phyloP scores from a whole-genome alignment of 805 yeast genomes.

The Aciculoconidium aculeatum region DNA sequence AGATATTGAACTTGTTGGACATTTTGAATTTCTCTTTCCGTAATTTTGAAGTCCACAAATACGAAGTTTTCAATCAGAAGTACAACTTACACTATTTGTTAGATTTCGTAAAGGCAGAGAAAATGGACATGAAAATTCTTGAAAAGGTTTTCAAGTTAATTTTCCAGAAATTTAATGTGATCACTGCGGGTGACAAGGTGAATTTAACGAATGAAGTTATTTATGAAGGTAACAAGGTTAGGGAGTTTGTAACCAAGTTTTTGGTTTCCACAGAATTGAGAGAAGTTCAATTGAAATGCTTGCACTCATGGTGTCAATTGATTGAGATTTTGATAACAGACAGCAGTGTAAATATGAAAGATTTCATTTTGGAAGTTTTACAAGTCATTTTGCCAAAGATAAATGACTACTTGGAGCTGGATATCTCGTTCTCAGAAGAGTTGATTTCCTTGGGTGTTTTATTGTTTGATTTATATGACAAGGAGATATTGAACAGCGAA shows the following conservation, averaged over 20 bases:
- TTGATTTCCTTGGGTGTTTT: conserved; percentile 71
- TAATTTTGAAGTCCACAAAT: conserved; percentile 38
- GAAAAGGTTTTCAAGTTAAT: conserved; percentile 16
- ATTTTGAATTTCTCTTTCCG: conserved; percentile 52
- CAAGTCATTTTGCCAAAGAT: conserved; percentile 73
- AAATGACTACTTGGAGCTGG: conserved; percentile 64
- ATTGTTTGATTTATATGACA: conserved; percentile 56
- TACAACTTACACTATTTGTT: conserved; percentile 32
- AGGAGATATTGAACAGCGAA: conserved; percentile 13
- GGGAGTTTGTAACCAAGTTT: conserved; percentile 38
- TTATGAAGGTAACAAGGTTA: conserved; percentile 21
- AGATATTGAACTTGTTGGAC: conserved; percentile 65
- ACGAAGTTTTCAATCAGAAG: conserved; percentile 19
- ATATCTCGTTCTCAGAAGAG: conserved; percentile 65
- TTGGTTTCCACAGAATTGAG: conserved; percentile 44
- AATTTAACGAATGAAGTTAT: conserved; percentile 22
- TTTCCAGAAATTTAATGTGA: conserved; percentile 16
- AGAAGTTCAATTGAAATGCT: conserved; percentile 49
- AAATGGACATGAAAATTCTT: conserved; percentile 16
- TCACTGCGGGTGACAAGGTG: conserved; percentile 15
- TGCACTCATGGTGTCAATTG: conserved; percentile 81
- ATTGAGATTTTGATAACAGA: conserved; percentile 69
- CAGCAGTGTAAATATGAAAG: conserved; percentile 42
- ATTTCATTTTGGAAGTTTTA: conserved; percentile 70
- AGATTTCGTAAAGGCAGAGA: conserved; percentile 23